Conservation (phyloP, 73 alveolate genomes). For the Tetrahymena borealis region DNA sequence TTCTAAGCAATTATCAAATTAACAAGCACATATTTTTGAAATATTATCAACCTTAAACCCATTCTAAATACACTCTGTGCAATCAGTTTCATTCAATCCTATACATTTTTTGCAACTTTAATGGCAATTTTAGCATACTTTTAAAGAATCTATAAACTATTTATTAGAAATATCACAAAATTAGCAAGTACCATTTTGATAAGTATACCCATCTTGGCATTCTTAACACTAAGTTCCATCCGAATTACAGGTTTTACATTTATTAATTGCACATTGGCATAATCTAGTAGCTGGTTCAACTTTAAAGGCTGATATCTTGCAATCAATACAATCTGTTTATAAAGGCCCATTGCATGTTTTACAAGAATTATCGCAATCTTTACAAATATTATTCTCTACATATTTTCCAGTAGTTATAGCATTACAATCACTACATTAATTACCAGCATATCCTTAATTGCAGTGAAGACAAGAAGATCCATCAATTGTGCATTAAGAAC, state of each 20-base stretch:
- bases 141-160: not conserved
- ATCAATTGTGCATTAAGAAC: not conserved
- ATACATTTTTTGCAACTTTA: not conserved
- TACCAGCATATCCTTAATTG: not conserved
- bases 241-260: not conserved
- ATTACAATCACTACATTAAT: not conserved
- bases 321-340: not conserved
- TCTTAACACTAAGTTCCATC: not conserved
- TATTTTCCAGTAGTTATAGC: not conserved
- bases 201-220: not conserved
- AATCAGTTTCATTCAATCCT: not conserved
- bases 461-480: not conserved
- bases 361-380: not conserved
- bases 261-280: not conserved
- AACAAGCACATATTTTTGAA: not conserved
- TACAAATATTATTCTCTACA: not conserved
- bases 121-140: not conserved
- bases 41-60: not conserved
- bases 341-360: not conserved
- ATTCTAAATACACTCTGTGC: not conserved
- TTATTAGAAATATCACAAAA: not conserved
- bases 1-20: not conserved
- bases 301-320: not conserved
- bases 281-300: not conserved
- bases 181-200: not conserved